Conservation (phyloP, 177 flowering plant genomes). For the Vitis hybrid region DNA sequence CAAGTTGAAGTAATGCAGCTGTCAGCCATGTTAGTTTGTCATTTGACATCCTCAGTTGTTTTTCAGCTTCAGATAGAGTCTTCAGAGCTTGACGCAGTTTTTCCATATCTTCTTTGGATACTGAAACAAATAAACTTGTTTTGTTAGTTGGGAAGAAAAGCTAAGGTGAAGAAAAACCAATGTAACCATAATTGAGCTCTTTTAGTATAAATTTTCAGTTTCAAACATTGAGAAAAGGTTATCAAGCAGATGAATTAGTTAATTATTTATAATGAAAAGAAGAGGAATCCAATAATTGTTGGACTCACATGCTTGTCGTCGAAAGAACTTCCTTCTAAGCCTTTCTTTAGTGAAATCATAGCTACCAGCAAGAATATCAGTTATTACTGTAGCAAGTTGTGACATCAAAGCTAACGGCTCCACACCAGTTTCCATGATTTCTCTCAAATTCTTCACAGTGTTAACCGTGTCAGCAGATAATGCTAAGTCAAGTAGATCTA, state of each 20-base stretch:
- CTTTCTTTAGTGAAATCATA: conserved; percentile 73
- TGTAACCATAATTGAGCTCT: background rate
- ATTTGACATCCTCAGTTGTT: conserved; percentile 87
- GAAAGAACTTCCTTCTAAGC: conserved; percentile 76
- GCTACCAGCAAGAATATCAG: conserved; percentile 95
- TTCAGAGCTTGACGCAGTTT: conserved; percentile 92
- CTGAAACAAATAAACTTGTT: conserved; percentile 41
- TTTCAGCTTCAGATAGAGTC: conserved; percentile 97
- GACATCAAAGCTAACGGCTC: conserved; percentile 98
- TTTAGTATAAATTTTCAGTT: background rate
- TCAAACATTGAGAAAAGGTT: background rate
- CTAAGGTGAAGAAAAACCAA: background rate
- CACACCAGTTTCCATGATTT: conserved; percentile 92
- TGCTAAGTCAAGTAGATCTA: conserved; percentile 96
- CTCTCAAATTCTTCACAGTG: conserved; percentile 89
- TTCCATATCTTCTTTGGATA: conserved; percentile 96
- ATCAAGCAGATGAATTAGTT: background rate
- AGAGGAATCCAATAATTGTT: background rate
- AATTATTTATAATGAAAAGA: background rate
- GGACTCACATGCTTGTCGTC: conserved; percentile 71
- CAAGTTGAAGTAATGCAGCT: conserved; percentile 96
- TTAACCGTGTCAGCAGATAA: conserved; percentile 97
- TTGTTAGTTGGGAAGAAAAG: conserved; percentile 13
- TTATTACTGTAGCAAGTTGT: conserved; percentile 94
- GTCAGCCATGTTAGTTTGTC: conserved; percentile 96